Base-by-base conservation (phyloP, 1,284 basidiomycete genomes). In the Microbotryomycetes sp. region DNA sequence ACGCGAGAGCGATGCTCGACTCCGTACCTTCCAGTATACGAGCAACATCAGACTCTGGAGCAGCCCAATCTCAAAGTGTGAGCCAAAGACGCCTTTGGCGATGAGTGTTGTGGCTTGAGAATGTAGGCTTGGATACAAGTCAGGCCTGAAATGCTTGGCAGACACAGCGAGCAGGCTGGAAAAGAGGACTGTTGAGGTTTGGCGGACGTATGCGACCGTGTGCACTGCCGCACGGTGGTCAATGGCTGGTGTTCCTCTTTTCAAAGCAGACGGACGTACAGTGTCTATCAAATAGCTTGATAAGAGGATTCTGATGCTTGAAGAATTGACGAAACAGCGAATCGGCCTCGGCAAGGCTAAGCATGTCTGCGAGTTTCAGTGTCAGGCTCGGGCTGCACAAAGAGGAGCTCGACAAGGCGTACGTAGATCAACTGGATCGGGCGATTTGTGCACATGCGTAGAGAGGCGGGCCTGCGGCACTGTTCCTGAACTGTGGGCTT, bases 11-110 rank as follows among this genome's bases (percentile, higher is more conserved):
- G n/a, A n/a, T n/a, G n/a, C n/a, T 19, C 36, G 36, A 66, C 88
- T 83, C 42, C 86, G 85, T 71, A 89, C 88, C 75, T 83, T 86
- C 89, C 89, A 92, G 73, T 91, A 91, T 42, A 86, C 88, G 60
- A 90, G 79, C 68, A 88, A 87, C 7, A 86, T 84, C 74, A 89
- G 87, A 29, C 88, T 87, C 75, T 92, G 89, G 3, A 88, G 83
- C 22, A 89, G 83, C 73, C 90, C 89, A 49, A 92, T 83, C 59
- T 83, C 80, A 81, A 83, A 84, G 26, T 80, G 81, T 65, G 89
- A 86, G 15, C 82, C 80, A 70, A 90, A 91, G 2, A 87, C 86
- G 59, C 81, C 82, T n/a, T 86, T 78, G 7, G 85, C 83, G 70
- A 86, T 58, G 14, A 82, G 57, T 85, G 84, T 64, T 87, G 81